A percentile compares a stretch with the other conserved stretches of the same genome.
Evolutionary conservation across 139 green algal genomes (phyloP).

Genomic region (Protoeuglena noctilucae): DNA sequence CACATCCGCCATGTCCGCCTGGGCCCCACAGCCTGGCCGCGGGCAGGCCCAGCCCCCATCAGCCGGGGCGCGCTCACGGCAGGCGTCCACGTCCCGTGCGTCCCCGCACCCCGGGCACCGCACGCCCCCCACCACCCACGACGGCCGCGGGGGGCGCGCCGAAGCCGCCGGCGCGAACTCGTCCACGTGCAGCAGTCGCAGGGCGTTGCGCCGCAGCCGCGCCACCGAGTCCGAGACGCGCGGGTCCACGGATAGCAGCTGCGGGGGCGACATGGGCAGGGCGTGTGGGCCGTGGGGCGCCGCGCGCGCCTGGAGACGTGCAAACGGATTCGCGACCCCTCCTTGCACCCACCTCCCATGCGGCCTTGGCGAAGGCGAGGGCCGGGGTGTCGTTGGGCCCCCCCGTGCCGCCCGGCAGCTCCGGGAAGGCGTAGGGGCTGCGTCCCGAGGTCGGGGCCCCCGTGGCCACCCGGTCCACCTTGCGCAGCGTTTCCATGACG

Average conservation of each 20-base stretch:
- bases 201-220: conserved; percentile 59
- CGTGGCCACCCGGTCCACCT: conserved; percentile 16
- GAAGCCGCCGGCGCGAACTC: conserved; percentile 60
- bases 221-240: conserved; percentile 28
- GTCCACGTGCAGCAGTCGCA: conserved; percentile 54
- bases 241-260: conserved; percentile 58
- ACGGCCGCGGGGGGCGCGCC: conserved; percentile 66
- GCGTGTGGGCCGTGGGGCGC: conserved; percentile 60
- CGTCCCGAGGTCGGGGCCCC: conserved; percentile 22
- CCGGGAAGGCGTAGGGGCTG: conserved; percentile 66
- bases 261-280: too few relatives aligned
- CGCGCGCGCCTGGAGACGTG: conserved; percentile 57
- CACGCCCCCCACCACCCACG: conserved; percentile 67
- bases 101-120: conserved; percentile 79
- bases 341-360: neutral
- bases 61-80: conserved; percentile 48
- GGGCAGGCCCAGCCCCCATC: conserved; percentile 25
- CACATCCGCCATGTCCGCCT: conserved; percentile 41
- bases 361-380: neutral
- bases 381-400: conserved; percentile 6
- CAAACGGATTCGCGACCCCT: conserved; percentile 6
- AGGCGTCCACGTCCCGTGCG: conserved; percentile 81
- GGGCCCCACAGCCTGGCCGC: conserved; percentile 20
- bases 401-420: conserved; percentile 59
- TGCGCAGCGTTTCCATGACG: neutral